Base-by-base conservation (phyloP, 805 yeast genomes). In the Barnettozyma salicaria region DNA sequence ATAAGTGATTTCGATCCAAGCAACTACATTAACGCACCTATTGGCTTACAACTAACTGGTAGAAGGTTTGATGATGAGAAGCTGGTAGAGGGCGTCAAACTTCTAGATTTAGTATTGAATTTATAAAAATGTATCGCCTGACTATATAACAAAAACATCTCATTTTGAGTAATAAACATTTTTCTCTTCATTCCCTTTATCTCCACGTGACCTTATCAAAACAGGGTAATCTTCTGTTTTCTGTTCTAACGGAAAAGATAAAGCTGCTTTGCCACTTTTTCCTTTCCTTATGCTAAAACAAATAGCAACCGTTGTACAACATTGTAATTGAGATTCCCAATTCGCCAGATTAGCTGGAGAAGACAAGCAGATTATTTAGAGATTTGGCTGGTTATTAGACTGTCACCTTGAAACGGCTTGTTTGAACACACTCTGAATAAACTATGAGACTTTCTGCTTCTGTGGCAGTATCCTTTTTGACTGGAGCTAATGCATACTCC, bases 21-120 rank as follows among this genome's bases (percentile, higher is more conserved):
- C 2, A 53, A 51, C 21, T 53, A 53, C 23, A 39, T 47, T 28
- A 49, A 61, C 23, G 78, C 76, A 5, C 78, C 78, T 20, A 70
- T 73, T 30, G 63, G 60, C n/a, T 52, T 73, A 41, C 79, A 73
- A 47, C 53, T 73, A 30, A 65, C 71, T 4, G 76, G 70, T 21
- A 64, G 61, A 43, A 59, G 78, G 35, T 73, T 66, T 59, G 56
- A 59, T 27, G 78, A 72, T 43, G 78, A 73, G 45, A 68, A 67
- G 34, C 58, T 69, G 5, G 68, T 73, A 19, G 70, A 67, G 19
- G 72, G 70, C n/a, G 64, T 68, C 7, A 64, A 64, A 48, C 52
- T 63, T 7, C 46, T 71, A 21, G 63, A 57, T 16, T 55, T 57
- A 14, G 51, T 61, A 5, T 44, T 64, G 32, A 43, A 42, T 11